Conservation (phyloP, 2,329 filamentous ascomycete genomes). For the Sodiomyces alkalinus region DNA sequence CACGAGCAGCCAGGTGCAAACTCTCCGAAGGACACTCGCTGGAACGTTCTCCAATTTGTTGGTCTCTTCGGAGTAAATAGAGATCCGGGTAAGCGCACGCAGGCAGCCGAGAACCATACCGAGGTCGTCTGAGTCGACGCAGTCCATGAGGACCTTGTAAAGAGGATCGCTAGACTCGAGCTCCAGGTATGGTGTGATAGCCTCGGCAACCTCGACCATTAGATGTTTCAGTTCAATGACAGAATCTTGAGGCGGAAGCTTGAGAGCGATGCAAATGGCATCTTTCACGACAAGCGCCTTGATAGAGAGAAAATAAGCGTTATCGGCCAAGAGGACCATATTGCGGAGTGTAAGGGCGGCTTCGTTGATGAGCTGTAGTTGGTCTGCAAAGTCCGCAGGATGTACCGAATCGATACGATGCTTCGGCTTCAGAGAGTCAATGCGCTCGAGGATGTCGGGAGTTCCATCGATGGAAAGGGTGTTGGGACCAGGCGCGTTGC, state of each 20-base stretch:
- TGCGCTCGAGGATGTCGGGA: conserved; percentile 45
- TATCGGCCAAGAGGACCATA: conserved; percentile 88
- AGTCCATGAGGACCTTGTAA: conserved; percentile 56
- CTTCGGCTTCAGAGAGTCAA: conserved; percentile 45
- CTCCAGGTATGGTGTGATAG: conserved; percentile 67
- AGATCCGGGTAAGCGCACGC: conserved; percentile 71
- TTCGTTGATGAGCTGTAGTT: conserved; percentile 66
- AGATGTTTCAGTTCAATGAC: conserved; percentile 81
- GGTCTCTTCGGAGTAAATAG: conserved; percentile 67
- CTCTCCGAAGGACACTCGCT: conserved; percentile 44
- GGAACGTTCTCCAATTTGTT: conserved; percentile 66
- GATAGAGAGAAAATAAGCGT: conserved; percentile 48
- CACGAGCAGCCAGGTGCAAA: conserved; percentile 60
- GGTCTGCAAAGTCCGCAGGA: conserved; percentile 53
- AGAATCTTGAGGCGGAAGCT: conserved; percentile 55
- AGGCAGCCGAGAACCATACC: conserved; percentile 69
- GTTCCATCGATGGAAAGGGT: conserved; percentile 34
- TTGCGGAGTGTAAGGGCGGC: conserved; percentile 81
- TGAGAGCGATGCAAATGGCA: conserved; percentile 67
- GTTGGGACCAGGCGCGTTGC: conserved; percentile 24
- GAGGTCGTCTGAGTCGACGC: conserved; percentile 57
- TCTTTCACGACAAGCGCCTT: conserved; percentile 52
- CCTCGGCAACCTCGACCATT: conserved; percentile 80
- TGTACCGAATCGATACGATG: conserved; percentile 52
- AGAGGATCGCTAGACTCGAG: conserved; percentile 61